Evolutionary conservation across 2,329 filamentous ascomycete genomes (phyloP).

Genomic region (Trichocomaceae sp.): DNA sequence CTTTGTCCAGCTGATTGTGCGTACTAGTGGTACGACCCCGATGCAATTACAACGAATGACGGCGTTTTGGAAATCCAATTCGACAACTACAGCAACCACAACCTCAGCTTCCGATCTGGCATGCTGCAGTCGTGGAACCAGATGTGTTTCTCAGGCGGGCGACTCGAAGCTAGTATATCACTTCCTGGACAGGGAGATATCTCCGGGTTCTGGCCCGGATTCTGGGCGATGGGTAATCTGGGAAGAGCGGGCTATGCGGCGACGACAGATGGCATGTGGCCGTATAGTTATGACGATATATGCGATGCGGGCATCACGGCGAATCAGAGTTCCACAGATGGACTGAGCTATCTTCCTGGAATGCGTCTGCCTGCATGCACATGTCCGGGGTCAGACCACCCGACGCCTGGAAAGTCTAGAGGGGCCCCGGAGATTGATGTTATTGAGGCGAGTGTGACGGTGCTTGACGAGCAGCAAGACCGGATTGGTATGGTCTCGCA

Average conservation of each 20-base stretch:
- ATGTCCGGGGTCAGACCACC: constrained; percentile 59
- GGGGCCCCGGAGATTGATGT: constrained; percentile 67
- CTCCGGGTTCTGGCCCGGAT: constrained; percentile 67
- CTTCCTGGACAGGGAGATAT: constrained; percentile 61
- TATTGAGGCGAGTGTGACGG: constrained; percentile 58
- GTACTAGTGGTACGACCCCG: constrained; percentile 61
- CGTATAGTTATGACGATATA: constrained; percentile 62
- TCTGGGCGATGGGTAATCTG: constrained; percentile 70
- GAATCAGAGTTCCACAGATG: constrained; percentile 63
- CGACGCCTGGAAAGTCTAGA: constrained; percentile 57
- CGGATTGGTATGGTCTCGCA: constrained; percentile 59
- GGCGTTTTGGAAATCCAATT: constrained; percentile 60
- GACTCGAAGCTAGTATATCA: constrained; percentile 63
- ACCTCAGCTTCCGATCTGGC: constrained; percentile 61
- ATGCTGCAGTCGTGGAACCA: constrained; percentile 72
- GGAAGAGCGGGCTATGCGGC: constrained; percentile 62
- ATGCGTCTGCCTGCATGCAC: constrained; percentile 65
- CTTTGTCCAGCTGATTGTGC: background rate
- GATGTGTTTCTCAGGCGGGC: constrained; percentile 64
- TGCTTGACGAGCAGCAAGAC: constrained; percentile 43
- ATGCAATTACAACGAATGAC: constrained; percentile 56
- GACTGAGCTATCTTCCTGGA: constrained; percentile 60
- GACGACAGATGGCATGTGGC: constrained; percentile 67
- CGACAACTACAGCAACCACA: constrained; percentile 59
- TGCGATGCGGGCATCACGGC: constrained; percentile 66